Base-by-base conservation (phyloP, 768 basidiomycete species). In the Rhodotorula diobovata region DNA sequence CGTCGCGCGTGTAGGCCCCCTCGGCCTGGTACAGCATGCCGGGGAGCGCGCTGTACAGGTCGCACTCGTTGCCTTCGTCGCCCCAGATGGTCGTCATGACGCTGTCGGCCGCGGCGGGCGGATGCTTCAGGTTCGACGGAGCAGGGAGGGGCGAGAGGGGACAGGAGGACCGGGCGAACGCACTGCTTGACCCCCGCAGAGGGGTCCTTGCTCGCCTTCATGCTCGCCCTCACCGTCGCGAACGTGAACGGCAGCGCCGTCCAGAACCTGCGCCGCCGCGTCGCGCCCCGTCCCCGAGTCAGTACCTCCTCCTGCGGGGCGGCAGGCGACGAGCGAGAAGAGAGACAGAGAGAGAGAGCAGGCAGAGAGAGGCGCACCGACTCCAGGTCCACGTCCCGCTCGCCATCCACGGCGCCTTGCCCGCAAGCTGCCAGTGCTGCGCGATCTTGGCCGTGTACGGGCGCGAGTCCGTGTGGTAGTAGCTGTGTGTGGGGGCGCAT, bases 21-120 rank as follows among this genome's bases (percentile, higher is more conserved):
- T 71, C 70, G 12, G 70, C 64, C 23, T 68, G 63, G 51, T 77
- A 77, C 9, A 72, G 63, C 60, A 77, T 70, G 14, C 76, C 76
- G 0, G 73, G 76, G 4, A 76, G 55, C 4, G 70, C 68, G 0
- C 68, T 70, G 56, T 71, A 76, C 30, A 76, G 41, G 50, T 73
- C 71, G 30, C 35, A 62, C 64, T 77, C 76, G 60, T 75, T 75
- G 10, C 76, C 76, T 32, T 77, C 76, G 65, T 77, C 76, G n/a
- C 76, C 76, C 76, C 76, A 77, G 46, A 72, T 76, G 0, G 70
- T 69, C 3, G 67, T 66, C 67, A 69, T 68, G 32, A 65, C 63
- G 41, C 71, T 72, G 63, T 0, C 15, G 35, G 21, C 30, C 14
- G 32, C 7, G 32, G 2, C 15, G 50, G 7, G 10, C 32, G 34